Base-by-base conservation (phyloP, 306 rosid species). In the Sechiopsis laciniata region DNA sequence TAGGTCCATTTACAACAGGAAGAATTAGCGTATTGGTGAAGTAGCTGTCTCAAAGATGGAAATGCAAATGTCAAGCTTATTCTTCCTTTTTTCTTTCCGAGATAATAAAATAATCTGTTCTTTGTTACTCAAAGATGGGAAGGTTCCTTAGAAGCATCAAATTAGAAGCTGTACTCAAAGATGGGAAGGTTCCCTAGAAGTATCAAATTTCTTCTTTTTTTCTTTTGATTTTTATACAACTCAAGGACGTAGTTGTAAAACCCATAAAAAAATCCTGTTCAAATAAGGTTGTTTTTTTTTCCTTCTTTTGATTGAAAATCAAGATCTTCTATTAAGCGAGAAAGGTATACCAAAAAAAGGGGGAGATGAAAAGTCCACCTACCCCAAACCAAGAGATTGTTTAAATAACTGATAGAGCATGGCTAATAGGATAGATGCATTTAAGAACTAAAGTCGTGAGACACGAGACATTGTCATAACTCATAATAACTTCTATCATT, bases 1-100 rank as follows among this genome's bases (percentile, higher is more conserved):
- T 95, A 73, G 99, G 97, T 59, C 99, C 99, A 83, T 95, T 95
- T 45, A 95, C 9, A 76, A 83, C 95, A 11, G 99, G 97, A 66
- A 95, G 91, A 73, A 88, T 84, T 67, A 95, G 91, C 75, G 95
- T 86, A 78, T 95, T 88, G 82, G 99, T 91, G 83, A 95, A 95
- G 83, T 61, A 95, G 82, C 99, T 91, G 92, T 79, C 0, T 21
- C 55, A 22, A 51, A 69, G 19, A 69, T 21, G 37, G 52, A 69
- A 50, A 69, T 24, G 8, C 46, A 69, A 22, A 59, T 46, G 57
- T 14, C 55, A 20, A 57, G n/a, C 8, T 16, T 62, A 16, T 65
- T 4, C 46, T 14, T 61, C 8, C 29, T 26, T 13, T 11, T 2
- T 50, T 2, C 8, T 50, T 50, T 50, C 40, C 13, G 4, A 29